Evolutionary conservation across 192 early-diverging fungal genomes (phyloP).

Genomic region (Endogone sp.): DNA sequence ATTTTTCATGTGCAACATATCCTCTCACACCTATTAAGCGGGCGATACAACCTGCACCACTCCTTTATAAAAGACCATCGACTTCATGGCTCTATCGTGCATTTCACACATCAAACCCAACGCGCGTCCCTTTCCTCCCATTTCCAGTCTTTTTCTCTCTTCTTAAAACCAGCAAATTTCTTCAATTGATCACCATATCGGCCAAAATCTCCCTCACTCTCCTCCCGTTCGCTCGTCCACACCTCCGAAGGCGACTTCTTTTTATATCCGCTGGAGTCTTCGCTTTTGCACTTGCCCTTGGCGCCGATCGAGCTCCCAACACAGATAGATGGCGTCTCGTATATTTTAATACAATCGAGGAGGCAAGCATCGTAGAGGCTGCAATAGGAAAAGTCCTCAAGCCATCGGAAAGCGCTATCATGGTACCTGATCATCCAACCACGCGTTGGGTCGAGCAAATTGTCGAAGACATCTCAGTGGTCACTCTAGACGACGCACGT

Average conservation of each 20-base stretch:
- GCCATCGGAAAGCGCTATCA: slow-evolving; percentile 9
- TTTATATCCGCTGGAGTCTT: slow-evolving; percentile 21
- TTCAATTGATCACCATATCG: slow-evolving; percentile 25
- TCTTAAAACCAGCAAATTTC: slow-evolving; percentile 27
- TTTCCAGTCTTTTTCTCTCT: slow-evolving; percentile 20
- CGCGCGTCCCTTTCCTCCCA: slow-evolving; percentile 22
- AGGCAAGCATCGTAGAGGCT: slow-evolving; percentile 29
- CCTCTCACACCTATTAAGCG: too few species aligned
- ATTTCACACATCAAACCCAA: slow-evolving; percentile 20
- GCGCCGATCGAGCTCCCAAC: slow-evolving; percentile 45
- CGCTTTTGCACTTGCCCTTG: slow-evolving; percentile 18
- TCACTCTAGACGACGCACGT: slow-evolving; percentile 26
- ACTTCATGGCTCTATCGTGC: not conserved
- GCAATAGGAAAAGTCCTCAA: slow-evolving; percentile 17
- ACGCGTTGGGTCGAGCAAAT: slow-evolving; percentile 29
- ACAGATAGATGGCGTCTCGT: slow-evolving; percentile 46
- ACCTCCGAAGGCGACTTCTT: slow-evolving; percentile 5
- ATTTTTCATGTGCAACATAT: not conserved
- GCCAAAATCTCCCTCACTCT: slow-evolving; percentile 32
- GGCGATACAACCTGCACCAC: not conserved
- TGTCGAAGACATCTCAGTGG: slow-evolving; percentile 17
- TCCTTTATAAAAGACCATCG: too few species aligned
- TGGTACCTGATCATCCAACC: slow-evolving; percentile 15
- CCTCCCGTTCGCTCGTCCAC: slow-evolving; percentile 21
- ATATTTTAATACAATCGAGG: slow-evolving; percentile 44